Evolutionary conservation across 1,139 yeast species (phyloP), one percentile per base, ranked within the genome.

Genomic region (Zygotorulaspora mrakii): DNA sequence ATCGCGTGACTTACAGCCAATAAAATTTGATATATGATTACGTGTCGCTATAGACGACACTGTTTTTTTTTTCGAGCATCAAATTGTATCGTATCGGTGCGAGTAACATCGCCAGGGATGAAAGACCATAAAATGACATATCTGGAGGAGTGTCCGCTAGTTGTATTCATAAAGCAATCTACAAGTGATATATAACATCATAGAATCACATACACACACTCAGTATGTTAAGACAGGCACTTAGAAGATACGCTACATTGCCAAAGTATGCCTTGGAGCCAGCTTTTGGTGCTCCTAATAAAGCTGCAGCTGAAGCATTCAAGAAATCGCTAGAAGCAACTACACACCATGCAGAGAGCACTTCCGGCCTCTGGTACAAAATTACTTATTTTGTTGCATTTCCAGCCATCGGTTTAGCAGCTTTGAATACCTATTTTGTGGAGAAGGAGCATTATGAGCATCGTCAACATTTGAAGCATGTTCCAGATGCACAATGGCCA

Each of bases 401-500:
- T 43, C 98, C 97, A 57, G 86, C 85, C 44, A 77, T 88, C 52
- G 65, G 76, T 40, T 73, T 77, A 59, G 75, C 94, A 50, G 84
- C 94, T 36, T 73, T 82, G 61, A 88, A 88, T 69, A 85, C 94
- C 42, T 79, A 75, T 68, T 77, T 75, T 58, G 73, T 83, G 62
- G 98, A 91, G 73, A 67, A 73, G 61, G 85, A 83, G 66, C 97
- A 88, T 64, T 91, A 91, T 53, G 76, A 82, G 59, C 97, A 89
- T 75, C 78, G 95, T 70, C 76, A 76, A 64, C 96, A 89, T 70
- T 68, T 76, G 59, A 74, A 73, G 53, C 86, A 84, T 60, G 72
- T 86, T 47, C 62, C 81, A 31, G 96, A 88, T 65, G 94, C 82
- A 54, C 95, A 88, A 66, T 84, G 95, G 88, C 96, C 96, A 59